These are phyloP conservation scores for Coccomyxa sp. DNA, from an alignment of 139 green algal species.

Conservation along the genomic window DNA sequence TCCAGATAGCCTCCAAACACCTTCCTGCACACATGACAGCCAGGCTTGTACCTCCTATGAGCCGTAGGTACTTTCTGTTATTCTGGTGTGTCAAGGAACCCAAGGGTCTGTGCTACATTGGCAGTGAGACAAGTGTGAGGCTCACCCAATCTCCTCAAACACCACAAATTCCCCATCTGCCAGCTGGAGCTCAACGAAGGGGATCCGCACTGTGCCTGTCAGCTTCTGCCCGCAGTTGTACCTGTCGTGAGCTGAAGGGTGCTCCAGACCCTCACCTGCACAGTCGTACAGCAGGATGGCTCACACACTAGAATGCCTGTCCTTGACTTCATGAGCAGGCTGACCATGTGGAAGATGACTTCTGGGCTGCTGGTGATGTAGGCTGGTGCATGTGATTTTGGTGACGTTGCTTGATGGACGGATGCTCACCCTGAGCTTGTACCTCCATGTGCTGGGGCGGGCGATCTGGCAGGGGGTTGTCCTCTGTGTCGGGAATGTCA, in stretches of 20 bases:
- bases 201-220: neutral
- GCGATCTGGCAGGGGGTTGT: too few relatives aligned
- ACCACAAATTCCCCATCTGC: neutral
- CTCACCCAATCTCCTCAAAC: conserved; percentile 1
- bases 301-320: too few relatives aligned
- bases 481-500: too few relatives aligned
- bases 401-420: neutral
- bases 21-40: neutral
- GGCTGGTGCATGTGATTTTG: neutral
- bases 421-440: neutral
- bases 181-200: neutral
- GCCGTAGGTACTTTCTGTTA: neutral
- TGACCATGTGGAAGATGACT: too few relatives aligned
- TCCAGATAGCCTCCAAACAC: neutral
- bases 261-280: neutral
- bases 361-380: too few relatives aligned
- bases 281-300: too few relatives aligned
- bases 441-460: too few relatives aligned
- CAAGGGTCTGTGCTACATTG: neutral
- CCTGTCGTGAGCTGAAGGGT: neutral
- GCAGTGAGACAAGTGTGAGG: neutral
- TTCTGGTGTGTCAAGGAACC: neutral
- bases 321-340: too few relatives aligned
- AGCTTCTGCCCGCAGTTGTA: neutral
- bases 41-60: neutral